Base-by-base conservation (phyloP, 2,329 filamentous ascomycete species). In the Fusarium vanettenii region DNA sequence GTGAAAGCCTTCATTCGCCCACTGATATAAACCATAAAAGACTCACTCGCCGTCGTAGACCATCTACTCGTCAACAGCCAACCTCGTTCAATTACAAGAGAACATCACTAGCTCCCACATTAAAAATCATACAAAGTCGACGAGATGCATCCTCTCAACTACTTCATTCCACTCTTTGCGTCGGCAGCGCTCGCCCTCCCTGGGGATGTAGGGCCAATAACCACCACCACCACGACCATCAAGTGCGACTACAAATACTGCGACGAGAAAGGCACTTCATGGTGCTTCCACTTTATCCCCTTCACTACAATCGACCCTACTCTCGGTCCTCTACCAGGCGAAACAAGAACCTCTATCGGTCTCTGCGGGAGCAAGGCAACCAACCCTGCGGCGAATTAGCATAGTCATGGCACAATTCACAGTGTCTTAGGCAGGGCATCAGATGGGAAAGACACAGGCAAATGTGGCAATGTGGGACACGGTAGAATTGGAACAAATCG, bases 241-340 rank as follows among this genome's bases (percentile, higher is more conserved):
- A 61, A 77, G 60, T 85, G 84, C 78, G 78, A 82, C 64, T 78
- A 81, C 71, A 69, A 73, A 27, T 84, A 83, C 75, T 84, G 84
- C 77, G 81, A 83, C 69, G 80, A 81, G 48, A 75, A 78, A 18
- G 69, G 74, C 16, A 79, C 77, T 5, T 80, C 80, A 4, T 85
- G 81, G 79, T 85, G 85, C 75, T 81, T 83, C 70, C 83, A 80
- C 75, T 86, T 83, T 79, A 79, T 76, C 27, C 84, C 83, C 18
- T 71, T 84, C 52, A 85, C 82, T 8, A 76, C 76, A n/a, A 84
- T 79, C 67, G 79, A 85, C 59, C 67, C 76, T 20, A 77, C 74
- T 2, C 72, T 75, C 6, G 84, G 83, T 0, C 80, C 80, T 6
- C 60, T 83, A 16, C 84, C 84, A 5, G 84, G 83, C 3, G 84